Percentiles rank a stretch among this genome's conserved stretches.
phyloP scores from a whole-genome alignment of 768 basidiomycete genomes.

The Kwoniella sp. region DNA sequence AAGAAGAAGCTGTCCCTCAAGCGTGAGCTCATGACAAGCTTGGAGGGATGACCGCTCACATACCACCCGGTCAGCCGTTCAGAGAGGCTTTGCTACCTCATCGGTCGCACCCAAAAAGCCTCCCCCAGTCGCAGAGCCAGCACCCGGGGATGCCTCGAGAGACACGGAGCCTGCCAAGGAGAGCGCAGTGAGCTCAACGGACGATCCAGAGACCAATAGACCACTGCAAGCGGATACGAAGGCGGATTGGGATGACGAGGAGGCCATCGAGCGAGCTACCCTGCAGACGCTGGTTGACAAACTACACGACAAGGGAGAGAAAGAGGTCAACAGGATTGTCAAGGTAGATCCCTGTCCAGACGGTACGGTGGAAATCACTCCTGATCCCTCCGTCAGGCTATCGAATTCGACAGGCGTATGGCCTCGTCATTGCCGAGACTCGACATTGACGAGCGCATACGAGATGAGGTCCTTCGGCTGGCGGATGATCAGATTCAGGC shows the following conservation, averaged over 20 bases:
- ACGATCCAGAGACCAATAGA: too few species aligned
- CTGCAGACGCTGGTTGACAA: constrained; percentile 74
- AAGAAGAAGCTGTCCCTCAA: constrained; percentile 49
- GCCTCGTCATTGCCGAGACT: constrained; percentile 62
- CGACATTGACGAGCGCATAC: constrained; percentile 60
- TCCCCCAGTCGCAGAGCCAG: not conserved
- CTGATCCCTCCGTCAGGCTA: constrained; percentile 54
- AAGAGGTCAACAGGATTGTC: constrained; percentile 66
- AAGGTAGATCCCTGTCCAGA: constrained; percentile 57
- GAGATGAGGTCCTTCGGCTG: constrained; percentile 63
- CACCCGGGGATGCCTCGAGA: not conserved
- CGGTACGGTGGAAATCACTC: not conserved
- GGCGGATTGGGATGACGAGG: constrained; percentile 21
- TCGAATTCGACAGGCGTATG: constrained; percentile 75
- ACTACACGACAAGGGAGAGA: constrained; percentile 81
- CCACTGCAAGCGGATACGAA: not conserved
- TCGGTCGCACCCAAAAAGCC: constrained; percentile 39
- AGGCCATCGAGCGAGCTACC: constrained; percentile 47
- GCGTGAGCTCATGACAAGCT: constrained; percentile 29
- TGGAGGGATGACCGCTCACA: not conserved
- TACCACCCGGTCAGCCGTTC: constrained; percentile 26
- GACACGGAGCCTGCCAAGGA: not conserved
- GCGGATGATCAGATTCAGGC: too few species aligned
- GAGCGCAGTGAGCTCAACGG: not conserved
- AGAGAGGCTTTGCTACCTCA: constrained; percentile 47